phyloP scores from a whole-genome alignment of 257 asterid species.

The Penstemon eatonii region DNA sequence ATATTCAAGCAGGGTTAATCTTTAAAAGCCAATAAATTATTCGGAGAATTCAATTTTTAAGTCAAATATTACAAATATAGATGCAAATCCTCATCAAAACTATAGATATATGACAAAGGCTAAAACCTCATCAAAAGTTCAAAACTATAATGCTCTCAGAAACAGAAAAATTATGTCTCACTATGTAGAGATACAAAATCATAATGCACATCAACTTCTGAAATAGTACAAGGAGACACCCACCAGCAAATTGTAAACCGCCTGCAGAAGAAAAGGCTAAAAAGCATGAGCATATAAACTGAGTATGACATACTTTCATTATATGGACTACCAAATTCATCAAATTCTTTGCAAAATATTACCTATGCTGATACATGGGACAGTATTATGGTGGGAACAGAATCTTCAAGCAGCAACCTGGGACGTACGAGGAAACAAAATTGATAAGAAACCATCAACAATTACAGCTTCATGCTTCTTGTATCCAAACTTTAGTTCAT shows the following conservation, averaged over 20 bases:
- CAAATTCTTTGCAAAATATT: not conserved
- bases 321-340: not conserved
- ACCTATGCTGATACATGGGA: slow-evolving; percentile 31
- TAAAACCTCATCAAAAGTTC: slow-evolving; percentile 18
- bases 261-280: slow-evolving; percentile 30
- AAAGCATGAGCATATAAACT: slow-evolving; percentile 3
- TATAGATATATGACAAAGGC: slow-evolving; percentile 25
- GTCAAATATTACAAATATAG: slow-evolving; percentile 24
- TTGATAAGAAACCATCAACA: not conserved
- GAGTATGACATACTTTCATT: not conserved
- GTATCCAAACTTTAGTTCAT: not conserved
- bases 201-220: slow-evolving; percentile 29
- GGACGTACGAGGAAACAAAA: slow-evolving; percentile 10
- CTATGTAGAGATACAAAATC: slow-evolving; percentile 26
- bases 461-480: not conserved
- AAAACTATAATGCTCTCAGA: slow-evolving; percentile 12
- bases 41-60: slow-evolving; percentile 6
- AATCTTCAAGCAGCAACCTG: slow-evolving; percentile 50
- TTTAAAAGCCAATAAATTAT: no score
- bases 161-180: slow-evolving; percentile 30
- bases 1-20: no score
- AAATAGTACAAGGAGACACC: slow-evolving; percentile 17
- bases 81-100: slow-evolving; percentile 32
- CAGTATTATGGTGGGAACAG: slow-evolving; percentile 21
- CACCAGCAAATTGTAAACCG: slow-evolving; percentile 19